Evolutionary conservation across 441 rosid genomes (phyloP), one percentile per base, ranked within the genome.

Genomic region (Eutrema salsugineum): DNA sequence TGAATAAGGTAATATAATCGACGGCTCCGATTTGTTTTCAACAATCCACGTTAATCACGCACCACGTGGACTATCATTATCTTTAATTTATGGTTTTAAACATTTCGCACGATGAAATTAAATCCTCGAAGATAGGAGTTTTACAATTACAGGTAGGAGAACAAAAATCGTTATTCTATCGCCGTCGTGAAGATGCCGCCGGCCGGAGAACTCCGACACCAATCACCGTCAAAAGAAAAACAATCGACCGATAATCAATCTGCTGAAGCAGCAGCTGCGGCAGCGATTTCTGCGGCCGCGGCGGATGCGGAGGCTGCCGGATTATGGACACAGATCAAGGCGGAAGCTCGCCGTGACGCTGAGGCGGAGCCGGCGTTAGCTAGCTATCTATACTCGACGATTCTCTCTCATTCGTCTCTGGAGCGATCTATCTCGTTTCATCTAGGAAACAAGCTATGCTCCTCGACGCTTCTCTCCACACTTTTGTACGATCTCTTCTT

Each of bases 301-400:
- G 78, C 59, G 1, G 73, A 44, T 22, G 83, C 79, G 12, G 97
- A 87, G 42, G 97, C 89, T 77, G 90, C 82, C 1, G 84, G 83
- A 77, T 77, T 91, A 50, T 93, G 96, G 96, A 58, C 79, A 19
- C 90, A 89, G 75, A 94, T 94, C 53, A 86, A 91, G 70, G 94
- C 93, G 33, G 97, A 94, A 74, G 96, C 93, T n/a, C 87, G 85
- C 66, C 87, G 92, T 6, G 97, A 94, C 58, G 96, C 98, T 1
- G 97, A 94, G 80, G 82, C 87, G n/a, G 97, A 94, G 83, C 96
- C 96, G 19, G 97, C 99, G 30, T 71, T 94, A 38, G 97, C 99
- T 27, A 90, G 97, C 83, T 91, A 86, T 27, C 96, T 94, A 3
- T 94, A 86, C 79, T 91, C 99, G 16, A 94, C 97, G 63, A 89